Evolutionary conservation across 768 basidiomycete species (phyloP).

Genomic region (Leccinum broughii): DNA sequence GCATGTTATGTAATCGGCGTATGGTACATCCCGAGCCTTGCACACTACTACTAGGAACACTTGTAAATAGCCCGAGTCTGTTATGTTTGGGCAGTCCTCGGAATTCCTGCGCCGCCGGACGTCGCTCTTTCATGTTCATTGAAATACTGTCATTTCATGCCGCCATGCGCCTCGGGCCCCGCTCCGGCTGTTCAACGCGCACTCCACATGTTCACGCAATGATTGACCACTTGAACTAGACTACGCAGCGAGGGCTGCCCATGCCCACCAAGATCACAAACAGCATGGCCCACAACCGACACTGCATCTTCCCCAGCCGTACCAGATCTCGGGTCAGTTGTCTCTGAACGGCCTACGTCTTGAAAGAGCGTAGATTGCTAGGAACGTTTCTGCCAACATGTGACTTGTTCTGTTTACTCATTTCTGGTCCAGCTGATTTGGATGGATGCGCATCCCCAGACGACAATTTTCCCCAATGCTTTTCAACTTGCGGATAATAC

Average conservation of each 20-base stretch:
- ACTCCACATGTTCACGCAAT: constrained; percentile 35
- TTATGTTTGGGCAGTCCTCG: constrained; percentile 2
- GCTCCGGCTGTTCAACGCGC: constrained; percentile 32
- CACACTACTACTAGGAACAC: neutral
- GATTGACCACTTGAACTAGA: constrained; percentile 26
- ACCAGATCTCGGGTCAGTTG: constrained; percentile 12
- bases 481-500: constrained; percentile 14
- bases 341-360: constrained; percentile 7
- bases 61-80: constrained; percentile 5
- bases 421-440: constrained; percentile 1
- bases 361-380: neutral
- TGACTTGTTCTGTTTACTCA: neutral
- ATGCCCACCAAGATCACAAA: constrained; percentile 23
- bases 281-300: constrained; percentile 20
- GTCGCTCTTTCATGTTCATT: constrained; percentile 10
- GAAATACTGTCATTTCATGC: constrained; percentile 20
- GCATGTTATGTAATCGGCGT: constrained; percentile 19
- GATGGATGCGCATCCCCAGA: constrained; percentile 1
- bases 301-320: constrained; percentile 17
- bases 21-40: neutral
- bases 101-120: constrained; percentile 14
- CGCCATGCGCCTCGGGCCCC: constrained; percentile 29
- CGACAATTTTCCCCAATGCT: neutral
- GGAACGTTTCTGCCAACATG: constrained; percentile 8
- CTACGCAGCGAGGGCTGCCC: constrained; percentile 28